Base-by-base conservation (phyloP, 192 early-diverging fungal species). In the Backusella morwellensis region DNA sequence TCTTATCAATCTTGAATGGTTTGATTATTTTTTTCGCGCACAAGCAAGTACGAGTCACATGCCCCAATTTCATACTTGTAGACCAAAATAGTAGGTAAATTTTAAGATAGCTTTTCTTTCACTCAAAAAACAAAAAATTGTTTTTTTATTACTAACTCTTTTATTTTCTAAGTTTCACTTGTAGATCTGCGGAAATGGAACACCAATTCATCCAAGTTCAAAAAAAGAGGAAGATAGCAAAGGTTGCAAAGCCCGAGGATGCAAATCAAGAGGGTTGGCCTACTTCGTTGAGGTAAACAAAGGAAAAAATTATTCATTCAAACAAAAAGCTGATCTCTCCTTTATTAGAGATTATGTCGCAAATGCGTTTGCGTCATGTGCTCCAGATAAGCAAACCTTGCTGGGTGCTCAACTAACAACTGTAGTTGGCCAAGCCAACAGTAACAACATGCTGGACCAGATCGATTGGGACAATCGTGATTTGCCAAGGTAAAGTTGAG, bases 401-500 rank as follows among this genome's bases (percentile, higher is more conserved):
- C 87, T 88, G 14, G 84, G 91, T 78, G 72, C 71, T n/a, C 83
- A 91, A 75, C 73, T 95, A 29, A 90, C 84, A 73, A 71, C 70
- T 1, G 35, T 93, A 63, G 92, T 95, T 66, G 76, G 72, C 7
- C 78, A 82, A 40, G 82, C 85, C 36, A 82, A 87, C 35, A 8
- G 36, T 6, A 75, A 82, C 23, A 80, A 82, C 19, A 85, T 76
- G 34, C 44, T 94, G 23, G 84, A 79, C 73, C 81, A 79, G 0
- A 88, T 89, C 1, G 90, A 94, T 75, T 96, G 94, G 94, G 85
- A 89, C 4, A 81, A 86, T n/a, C 88, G 91, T 86, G 77, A 78
- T 0, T 77, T 95, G 34, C 93, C 94, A 72, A 77, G 75, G 92
- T 93, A 82, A n/a, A 3, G 2, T 32, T 32, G 32, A 3, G 32